These are phyloP conservation scores for Amanita polypyramis DNA, from an alignment of 768 basidiomycete genomes.

Conservation along the genomic window DNA sequence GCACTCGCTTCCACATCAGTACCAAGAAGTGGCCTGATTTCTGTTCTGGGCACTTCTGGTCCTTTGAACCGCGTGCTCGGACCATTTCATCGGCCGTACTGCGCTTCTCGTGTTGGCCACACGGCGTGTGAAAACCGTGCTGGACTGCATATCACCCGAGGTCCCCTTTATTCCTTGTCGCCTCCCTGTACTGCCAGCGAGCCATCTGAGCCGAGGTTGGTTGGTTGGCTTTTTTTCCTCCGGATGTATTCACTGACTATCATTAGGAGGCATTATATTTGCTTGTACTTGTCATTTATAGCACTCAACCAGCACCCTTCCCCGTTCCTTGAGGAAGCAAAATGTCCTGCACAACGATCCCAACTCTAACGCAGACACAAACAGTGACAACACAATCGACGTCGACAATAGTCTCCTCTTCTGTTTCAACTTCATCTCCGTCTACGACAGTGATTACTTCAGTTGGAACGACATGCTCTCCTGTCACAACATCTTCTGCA, in stretches of 20 bases:
- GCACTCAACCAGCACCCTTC: background rate
- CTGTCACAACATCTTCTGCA: conserved; percentile 4
- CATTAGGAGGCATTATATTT: background rate
- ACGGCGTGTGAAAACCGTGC: background rate
- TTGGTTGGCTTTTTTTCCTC: background rate
- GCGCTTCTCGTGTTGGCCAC: background rate
- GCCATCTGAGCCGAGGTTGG: background rate
- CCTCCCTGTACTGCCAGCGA: background rate
- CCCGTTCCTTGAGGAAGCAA: background rate
- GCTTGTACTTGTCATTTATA: background rate
- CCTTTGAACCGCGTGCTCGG: background rate
- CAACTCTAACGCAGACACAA: conserved; percentile 15
- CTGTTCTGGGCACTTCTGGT: background rate
- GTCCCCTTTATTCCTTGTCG: background rate
- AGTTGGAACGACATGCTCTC: conserved; percentile 9
- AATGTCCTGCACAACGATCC: conserved; percentile 12
- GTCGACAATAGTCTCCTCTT: conserved; percentile 11
- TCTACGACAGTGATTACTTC: conserved; percentile 11
- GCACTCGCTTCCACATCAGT: background rate
- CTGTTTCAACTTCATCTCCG: conserved; percentile 13
- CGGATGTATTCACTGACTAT: background rate
- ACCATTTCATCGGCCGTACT: background rate
- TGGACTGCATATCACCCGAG: background rate
- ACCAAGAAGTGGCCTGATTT: background rate
- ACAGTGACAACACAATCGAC: conserved; percentile 14